These are phyloP conservation scores for Nemophila menziesii DNA, from an alignment of 257 asterid genomes.

Conservation along the genomic window DNA sequence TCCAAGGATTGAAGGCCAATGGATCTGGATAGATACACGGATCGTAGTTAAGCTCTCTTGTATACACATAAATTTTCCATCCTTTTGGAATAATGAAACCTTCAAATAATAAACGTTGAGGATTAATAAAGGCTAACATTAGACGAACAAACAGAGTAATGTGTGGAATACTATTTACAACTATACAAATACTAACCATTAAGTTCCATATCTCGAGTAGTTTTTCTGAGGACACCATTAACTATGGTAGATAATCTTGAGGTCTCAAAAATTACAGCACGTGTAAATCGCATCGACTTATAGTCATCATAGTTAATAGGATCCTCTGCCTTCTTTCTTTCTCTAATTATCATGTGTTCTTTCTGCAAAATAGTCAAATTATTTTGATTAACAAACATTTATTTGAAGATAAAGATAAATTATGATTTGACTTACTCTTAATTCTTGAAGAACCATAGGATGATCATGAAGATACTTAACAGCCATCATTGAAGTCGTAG, in stretches of 20 bases:
- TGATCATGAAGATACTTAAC: slow-evolving; percentile 77
- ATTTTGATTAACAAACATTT: background rate
- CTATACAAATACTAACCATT: slow-evolving; percentile 28
- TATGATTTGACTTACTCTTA: slow-evolving; percentile 31
- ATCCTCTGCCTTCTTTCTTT: slow-evolving; percentile 57
- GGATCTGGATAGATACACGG: slow-evolving; percentile 84
- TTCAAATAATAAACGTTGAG: slow-evolving; percentile 5
- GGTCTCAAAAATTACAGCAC: slow-evolving; percentile 47
- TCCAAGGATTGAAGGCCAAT: slow-evolving; percentile 75
- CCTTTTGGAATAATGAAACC: slow-evolving; percentile 79
- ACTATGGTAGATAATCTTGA: slow-evolving; percentile 38
- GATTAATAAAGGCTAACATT: background rate
- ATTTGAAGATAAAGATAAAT: no score
- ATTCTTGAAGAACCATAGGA: slow-evolving; percentile 54
- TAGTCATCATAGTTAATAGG: slow-evolving; percentile 73
- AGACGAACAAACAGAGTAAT: no score
- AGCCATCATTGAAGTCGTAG: slow-evolving; percentile 83
- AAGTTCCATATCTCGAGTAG: slow-evolving; percentile 34
- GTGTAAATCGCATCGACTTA: slow-evolving; percentile 86
- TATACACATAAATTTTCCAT: slow-evolving; percentile 76
- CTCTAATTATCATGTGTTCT: slow-evolving; percentile 75
- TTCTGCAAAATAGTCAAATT: slow-evolving; percentile 14
- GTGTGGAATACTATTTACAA: no score
- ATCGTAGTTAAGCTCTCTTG: slow-evolving; percentile 70
- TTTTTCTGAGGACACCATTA: slow-evolving; percentile 40